Conservation (phyloP, 176 grass and related monocot genomes). For the Luzula sylvatica region DNA sequence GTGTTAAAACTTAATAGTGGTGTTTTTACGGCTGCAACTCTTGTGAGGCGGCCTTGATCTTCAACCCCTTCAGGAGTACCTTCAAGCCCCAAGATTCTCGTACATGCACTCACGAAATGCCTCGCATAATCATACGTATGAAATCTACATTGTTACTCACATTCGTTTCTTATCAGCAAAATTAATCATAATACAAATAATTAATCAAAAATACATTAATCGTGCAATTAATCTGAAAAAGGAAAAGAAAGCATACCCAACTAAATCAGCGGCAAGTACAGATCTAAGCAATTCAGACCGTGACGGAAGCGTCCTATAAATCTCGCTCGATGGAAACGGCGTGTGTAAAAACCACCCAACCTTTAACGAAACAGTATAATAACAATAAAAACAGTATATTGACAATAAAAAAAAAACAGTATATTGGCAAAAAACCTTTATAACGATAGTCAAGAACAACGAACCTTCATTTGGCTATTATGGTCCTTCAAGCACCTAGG, state of each 20-base stretch:
- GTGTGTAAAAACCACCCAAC: conserved; percentile 99
- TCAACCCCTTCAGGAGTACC: conserved; percentile 97
- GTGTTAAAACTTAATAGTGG: neutral
- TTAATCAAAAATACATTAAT: too few relatives aligned
- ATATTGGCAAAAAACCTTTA: too few relatives aligned
- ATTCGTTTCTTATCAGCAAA: conserved; percentile 11
- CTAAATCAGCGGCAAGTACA: conserved; percentile 93
- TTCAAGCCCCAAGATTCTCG: conserved; percentile 97
- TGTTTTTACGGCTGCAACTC: conserved; percentile 81
- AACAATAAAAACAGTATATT: too few relatives aligned
- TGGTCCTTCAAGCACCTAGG: conserved; percentile 93
- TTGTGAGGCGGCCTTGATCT: conserved; percentile 87
- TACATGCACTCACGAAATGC: conserved; percentile 93
- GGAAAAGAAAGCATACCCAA: conserved; percentile 36
- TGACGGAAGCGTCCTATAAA: conserved; percentile 83
- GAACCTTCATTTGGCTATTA: conserved; percentile 79
- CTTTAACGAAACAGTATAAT: too few relatives aligned
- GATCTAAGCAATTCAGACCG: conserved; percentile 86
- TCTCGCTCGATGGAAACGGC: conserved; percentile 93
- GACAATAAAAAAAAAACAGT: too few relatives aligned
- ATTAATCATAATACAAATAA: conserved; percentile 1
- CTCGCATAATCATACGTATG: conserved; percentile 89
- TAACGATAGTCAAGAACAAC: too few relatives aligned
- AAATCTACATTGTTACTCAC: conserved; percentile 35
- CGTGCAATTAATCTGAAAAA: conserved; percentile 13